Conservation (phyloP, 768 basidiomycete species). For the Termitomyces bulborhizus region DNA sequence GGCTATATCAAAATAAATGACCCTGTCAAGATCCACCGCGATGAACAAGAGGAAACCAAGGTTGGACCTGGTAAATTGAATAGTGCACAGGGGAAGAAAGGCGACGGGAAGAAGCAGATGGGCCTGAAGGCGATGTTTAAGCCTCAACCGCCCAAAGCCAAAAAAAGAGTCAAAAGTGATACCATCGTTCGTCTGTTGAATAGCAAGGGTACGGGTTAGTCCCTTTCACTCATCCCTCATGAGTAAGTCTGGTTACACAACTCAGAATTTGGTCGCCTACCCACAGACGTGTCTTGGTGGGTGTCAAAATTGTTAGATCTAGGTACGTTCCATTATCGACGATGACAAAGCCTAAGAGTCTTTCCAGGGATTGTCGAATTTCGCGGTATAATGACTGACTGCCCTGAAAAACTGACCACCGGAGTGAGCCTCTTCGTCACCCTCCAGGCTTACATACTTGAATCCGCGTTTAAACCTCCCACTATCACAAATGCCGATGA, state of each 20-base stretch:
- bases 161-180: constrained; percentile 55
- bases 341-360: not conserved
- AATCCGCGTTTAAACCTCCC: constrained; percentile 58
- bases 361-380: constrained; percentile 58
- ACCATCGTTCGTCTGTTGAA: constrained; percentile 66
- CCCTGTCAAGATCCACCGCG: constrained; percentile 50
- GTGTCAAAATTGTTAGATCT: constrained; percentile 68
- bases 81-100: constrained; percentile 27
- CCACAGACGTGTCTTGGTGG: constrained; percentile 67
- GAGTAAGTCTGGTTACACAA: not conserved
- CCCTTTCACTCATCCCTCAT: too few species aligned
- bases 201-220: constrained; percentile 55
- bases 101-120: constrained; percentile 54
- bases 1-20: constrained; percentile 67
- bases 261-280: constrained; percentile 67
- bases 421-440: constrained; percentile 78
- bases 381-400: constrained; percentile 70
- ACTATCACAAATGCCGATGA: constrained; percentile 27
- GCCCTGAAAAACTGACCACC: constrained; percentile 61
- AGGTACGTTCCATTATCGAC: constrained; percentile 29
- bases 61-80: constrained; percentile 19
- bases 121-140: constrained; percentile 65
- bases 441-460: constrained; percentile 62
- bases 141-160: constrained; percentile 42
- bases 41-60: constrained; percentile 32